Evolutionary conservation across 176 grass and related monocot genomes (phyloP).

Genomic region (Eremochloa ophiuroides): DNA sequence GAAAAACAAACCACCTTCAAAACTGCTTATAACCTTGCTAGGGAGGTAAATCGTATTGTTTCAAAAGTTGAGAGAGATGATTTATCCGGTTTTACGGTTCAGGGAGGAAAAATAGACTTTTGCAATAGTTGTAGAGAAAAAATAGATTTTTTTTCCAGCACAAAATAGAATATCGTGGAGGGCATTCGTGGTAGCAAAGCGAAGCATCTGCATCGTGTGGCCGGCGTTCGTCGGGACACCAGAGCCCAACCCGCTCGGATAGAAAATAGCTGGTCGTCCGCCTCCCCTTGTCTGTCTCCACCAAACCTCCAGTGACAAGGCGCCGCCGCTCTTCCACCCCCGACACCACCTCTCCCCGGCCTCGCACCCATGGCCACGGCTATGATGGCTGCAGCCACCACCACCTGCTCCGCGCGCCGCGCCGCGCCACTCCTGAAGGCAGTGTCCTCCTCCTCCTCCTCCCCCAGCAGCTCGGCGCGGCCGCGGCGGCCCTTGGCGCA

Average conservation of each 20-base stretch:
- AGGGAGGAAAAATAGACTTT: too few species aligned
- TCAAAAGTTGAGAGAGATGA: too few species aligned
- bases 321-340: background rate
- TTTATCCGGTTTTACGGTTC: too few species aligned
- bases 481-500: slow-evolving; percentile 7
- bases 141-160: too few species aligned
- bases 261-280: slow-evolving; percentile 32
- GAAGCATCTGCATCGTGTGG: slow-evolving; percentile 36
- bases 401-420: slow-evolving; percentile 39
- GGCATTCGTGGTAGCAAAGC: background rate
- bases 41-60: too few species aligned
- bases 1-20: too few species aligned
- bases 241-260: slow-evolving; percentile 36
- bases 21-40: too few species aligned
- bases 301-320: background rate
- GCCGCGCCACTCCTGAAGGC: slow-evolving; percentile 27
- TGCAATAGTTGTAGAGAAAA: too few species aligned
- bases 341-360: background rate
- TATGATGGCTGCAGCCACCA: slow-evolving; percentile 49
- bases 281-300: background rate
- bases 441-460: slow-evolving; percentile 20
- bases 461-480: background rate
- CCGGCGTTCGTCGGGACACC: background rate
- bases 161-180: background rate
- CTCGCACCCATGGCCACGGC: slow-evolving; percentile 38